These are phyloP conservation scores for Moesziomyces sp. DNA, from an alignment of 1,284 basidiomycete species.

Conservation along the genomic window DNA sequence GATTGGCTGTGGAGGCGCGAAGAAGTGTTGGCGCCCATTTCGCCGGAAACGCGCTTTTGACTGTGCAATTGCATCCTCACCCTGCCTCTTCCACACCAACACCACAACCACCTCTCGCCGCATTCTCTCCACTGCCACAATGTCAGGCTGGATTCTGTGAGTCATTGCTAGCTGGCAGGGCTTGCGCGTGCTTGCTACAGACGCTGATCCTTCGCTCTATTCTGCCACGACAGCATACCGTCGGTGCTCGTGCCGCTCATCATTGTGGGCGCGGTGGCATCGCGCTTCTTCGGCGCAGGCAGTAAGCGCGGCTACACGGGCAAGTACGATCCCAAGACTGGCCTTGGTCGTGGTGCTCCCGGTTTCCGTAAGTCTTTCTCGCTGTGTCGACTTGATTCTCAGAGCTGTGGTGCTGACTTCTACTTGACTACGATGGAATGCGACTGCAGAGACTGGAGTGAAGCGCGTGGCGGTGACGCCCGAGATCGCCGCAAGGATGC, in stretches of 20 bases:
- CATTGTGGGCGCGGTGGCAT: constrained; percentile 43
- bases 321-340: constrained; percentile 62
- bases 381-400: not conserved
- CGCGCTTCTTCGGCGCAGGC: constrained; percentile 31
- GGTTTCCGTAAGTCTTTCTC: constrained; percentile 53
- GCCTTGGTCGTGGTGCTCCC: constrained; percentile 61
- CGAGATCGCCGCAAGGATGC: constrained; percentile 60
- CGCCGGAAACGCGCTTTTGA: not conserved
- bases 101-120: not conserved
- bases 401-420: constrained; percentile 16
- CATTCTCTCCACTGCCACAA: constrained; percentile 2
- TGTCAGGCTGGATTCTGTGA: constrained; percentile 47
- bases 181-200: not conserved
- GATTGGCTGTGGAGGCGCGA: constrained; percentile 12
- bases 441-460: constrained; percentile 51
- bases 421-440: not conserved
- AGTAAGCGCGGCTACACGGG: constrained; percentile 33
- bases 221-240: constrained; percentile 26
- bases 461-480: constrained; percentile 58
- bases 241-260: constrained; percentile 50
- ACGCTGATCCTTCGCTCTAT: not conserved
- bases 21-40: not conserved
- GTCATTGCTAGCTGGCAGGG: not conserved
- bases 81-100: not conserved
- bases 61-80: not conserved